These are phyloP conservation scores for Globisporangium emineosum DNA, from an alignment of 352 stramenopile species.

Conservation along the genomic window DNA sequence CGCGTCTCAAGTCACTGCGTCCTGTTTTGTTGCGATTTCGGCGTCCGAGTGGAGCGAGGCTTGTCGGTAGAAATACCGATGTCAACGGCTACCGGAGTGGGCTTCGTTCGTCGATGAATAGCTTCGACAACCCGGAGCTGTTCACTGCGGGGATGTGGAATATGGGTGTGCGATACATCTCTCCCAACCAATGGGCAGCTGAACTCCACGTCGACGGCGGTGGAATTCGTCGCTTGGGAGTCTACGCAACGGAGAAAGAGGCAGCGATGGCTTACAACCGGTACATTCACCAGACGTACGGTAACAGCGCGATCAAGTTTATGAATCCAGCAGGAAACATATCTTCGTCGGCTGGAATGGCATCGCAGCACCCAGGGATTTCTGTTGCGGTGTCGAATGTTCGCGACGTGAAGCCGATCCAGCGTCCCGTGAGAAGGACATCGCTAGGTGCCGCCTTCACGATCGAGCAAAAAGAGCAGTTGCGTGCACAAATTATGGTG, in stretches of 20 bases:
- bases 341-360: slow-evolving; percentile 14
- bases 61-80: slow-evolving; percentile 38
- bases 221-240: slow-evolving; percentile 73
- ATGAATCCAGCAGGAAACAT: slow-evolving; percentile 77
- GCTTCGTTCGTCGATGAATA: slow-evolving; percentile 52
- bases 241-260: slow-evolving; percentile 69
- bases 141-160: slow-evolving; percentile 82
- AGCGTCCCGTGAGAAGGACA: slow-evolving; percentile 38
- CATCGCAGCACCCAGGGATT: slow-evolving; percentile 26
- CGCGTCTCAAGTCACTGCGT: slow-evolving; percentile 72
- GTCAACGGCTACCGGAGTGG: slow-evolving; percentile 56
- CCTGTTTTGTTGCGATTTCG: slow-evolving; percentile 83
- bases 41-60: slow-evolving; percentile 38
- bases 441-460: slow-evolving; percentile 63
- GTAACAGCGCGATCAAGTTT: slow-evolving; percentile 71
- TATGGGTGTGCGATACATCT: slow-evolving; percentile 79
- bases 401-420: slow-evolving; percentile 54
- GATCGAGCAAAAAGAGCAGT: slow-evolving; percentile 83
- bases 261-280: slow-evolving; percentile 83
- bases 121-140: slow-evolving; percentile 71
- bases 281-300: slow-evolving; percentile 85
- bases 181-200: slow-evolving; percentile 70
- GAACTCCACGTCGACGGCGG: slow-evolving; percentile 82
- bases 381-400: slow-evolving; percentile 49
- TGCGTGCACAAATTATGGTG: slow-evolving; percentile 89